Conservation (phyloP, 2,329 filamentous ascomycete species). For the Nothomitra cinnamomea region DNA sequence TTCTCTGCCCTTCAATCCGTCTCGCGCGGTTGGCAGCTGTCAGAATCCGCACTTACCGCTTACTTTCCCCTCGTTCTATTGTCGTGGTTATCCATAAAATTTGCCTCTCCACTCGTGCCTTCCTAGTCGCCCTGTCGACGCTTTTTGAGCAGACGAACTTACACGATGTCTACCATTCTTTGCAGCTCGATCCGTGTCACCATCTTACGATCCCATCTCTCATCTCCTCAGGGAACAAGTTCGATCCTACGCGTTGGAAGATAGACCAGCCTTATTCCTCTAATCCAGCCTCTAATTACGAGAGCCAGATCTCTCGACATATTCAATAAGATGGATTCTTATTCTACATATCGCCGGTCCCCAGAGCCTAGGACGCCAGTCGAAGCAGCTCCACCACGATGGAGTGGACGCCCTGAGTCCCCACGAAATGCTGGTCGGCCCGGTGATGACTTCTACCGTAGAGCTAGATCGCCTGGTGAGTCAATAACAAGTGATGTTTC, state of each 20-base stretch:
- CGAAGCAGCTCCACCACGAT: not conserved
- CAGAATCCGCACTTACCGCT: not conserved
- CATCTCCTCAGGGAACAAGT: no score
- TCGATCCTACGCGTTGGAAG: not conserved
- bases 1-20: not conserved
- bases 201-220: not conserved
- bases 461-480: conserved; percentile 51
- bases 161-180: not conserved
- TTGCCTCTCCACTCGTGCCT: not conserved
- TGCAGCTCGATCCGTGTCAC: not conserved
- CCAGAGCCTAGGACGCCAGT: not conserved
- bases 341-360: conserved; percentile 2
- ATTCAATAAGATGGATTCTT: not conserved
- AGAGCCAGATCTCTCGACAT: not conserved
- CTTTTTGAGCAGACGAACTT: not conserved
- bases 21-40: conserved; percentile 3
- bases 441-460: conserved; percentile 45
- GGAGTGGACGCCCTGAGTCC: not conserved
- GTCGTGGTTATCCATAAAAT: not conserved
- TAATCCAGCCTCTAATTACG: not conserved
- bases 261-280: not conserved
- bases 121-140: not conserved
- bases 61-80: not conserved
- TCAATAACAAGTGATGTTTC: conserved; percentile 12
- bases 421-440: conserved; percentile 31